A percentile compares a stretch with the other conserved stretches of the same genome.
These are phyloP conservation scores for Bassia scoparia DNA, from an alignment of 148 eudicot genomes.

Conservation along the genomic window DNA sequence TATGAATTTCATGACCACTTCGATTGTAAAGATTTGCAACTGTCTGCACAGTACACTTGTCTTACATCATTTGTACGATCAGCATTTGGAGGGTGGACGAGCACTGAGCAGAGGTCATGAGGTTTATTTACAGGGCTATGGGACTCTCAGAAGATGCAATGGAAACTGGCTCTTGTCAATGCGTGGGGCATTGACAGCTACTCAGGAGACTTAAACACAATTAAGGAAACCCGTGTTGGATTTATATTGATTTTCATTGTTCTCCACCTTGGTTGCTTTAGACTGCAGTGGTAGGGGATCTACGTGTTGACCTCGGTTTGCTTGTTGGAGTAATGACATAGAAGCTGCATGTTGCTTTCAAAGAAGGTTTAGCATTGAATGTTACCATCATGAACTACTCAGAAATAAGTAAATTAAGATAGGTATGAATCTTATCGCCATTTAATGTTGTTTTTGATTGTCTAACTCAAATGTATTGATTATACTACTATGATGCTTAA, in stretches of 20 bases:
- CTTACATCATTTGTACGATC: slow-evolving; percentile 64
- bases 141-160: slow-evolving; percentile 53
- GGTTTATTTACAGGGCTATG: slow-evolving; percentile 31
- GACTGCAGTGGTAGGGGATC: slow-evolving; percentile 66
- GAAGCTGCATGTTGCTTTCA: slow-evolving; percentile 37
- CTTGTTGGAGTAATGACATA: slow-evolving; percentile 38
- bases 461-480: too few species aligned
- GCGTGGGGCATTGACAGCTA: slow-evolving; percentile 86
- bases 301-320: slow-evolving; percentile 43
- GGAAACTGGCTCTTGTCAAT: slow-evolving; percentile 74
- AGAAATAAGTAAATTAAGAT: neutral
- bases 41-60: slow-evolving; percentile 71
- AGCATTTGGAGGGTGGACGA: slow-evolving; percentile 44
- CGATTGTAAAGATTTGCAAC: slow-evolving; percentile 30
- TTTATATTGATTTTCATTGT: slow-evolving; percentile 34
- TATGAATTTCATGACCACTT: slow-evolving; percentile 32
- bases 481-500: too few species aligned
- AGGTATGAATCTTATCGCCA: too few species aligned
- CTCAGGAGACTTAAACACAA: slow-evolving; percentile 55
- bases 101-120: slow-evolving; percentile 60
- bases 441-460: too few species aligned
- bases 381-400: neutral
- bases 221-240: slow-evolving; percentile 41
- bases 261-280: slow-evolving; percentile 28
- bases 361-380: neutral